Evolutionary conservation across 2,329 filamentous ascomycete species (phyloP).

Genomic region (Myriangium duriaei): DNA sequence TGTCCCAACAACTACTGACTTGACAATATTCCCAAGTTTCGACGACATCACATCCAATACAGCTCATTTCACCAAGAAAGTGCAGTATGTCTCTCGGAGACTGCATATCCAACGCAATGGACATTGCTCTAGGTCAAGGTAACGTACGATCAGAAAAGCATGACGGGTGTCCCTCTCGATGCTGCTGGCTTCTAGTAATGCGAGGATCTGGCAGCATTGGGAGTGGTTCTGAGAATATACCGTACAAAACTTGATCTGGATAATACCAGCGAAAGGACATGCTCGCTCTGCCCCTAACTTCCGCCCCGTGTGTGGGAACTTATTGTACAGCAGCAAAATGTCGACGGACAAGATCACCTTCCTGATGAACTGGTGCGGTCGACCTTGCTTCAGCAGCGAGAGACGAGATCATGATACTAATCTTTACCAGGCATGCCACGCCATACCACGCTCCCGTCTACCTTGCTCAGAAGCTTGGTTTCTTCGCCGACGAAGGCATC

Average conservation of each 20-base stretch:
- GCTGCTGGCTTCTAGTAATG: background rate
- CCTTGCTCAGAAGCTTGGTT: conserved; percentile 63
- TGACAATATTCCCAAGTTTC: no score
- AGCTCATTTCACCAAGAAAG: no score
- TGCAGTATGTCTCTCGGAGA: conserved; percentile 9
- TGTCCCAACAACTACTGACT: no score
- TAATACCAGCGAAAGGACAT: conserved; percentile 83
- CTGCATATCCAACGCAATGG: conserved; percentile 7
- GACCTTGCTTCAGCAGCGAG: conserved; percentile 1
- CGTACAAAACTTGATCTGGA: conserved; percentile 72
- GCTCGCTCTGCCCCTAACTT: conserved; percentile 47
- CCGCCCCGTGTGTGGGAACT: conserved; percentile 15
- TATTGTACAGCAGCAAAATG: conserved; percentile 47
- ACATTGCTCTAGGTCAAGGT: conserved; percentile 6
- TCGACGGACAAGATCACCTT: conserved; percentile 77
- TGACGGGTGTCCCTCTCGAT: conserved; percentile 9
- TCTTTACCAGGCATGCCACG: conserved; percentile 56
- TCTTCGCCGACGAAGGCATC: conserved; percentile 62
- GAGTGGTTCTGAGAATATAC: conserved; percentile 59
- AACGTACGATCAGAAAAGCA: conserved; percentile 10
- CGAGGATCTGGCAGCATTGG: background rate
- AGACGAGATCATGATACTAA: conserved; percentile 8
- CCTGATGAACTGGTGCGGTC: conserved; percentile 61
- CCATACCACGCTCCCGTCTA: conserved; percentile 70
- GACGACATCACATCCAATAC: no score